phyloP scores from a whole-genome alignment of 106 monocot species.

The Alisma plantagoaquatica region DNA sequence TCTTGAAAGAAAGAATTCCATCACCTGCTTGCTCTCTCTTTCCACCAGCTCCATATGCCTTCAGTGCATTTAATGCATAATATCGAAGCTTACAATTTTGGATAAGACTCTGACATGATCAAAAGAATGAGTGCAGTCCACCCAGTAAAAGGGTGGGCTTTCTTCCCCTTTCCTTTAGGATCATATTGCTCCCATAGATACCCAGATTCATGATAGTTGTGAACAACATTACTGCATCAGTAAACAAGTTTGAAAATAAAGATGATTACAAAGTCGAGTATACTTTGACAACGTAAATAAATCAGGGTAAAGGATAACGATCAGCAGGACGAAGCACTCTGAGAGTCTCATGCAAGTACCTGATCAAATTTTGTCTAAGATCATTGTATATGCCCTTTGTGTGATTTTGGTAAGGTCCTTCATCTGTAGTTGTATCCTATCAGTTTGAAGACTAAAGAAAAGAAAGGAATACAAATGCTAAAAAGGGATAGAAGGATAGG shows the following conservation, averaged over 20 bases:
- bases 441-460: too few relatives aligned
- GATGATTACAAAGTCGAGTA: neutral
- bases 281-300: neutral
- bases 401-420: constrained; percentile 53
- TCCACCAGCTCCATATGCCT: too few relatives aligned
- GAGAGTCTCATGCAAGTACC: constrained; percentile 21
- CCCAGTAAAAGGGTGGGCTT: constrained; percentile 79
- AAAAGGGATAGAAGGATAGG: too few relatives aligned
- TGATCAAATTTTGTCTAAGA: constrained; percentile 74
- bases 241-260: neutral
- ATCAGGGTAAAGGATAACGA: neutral
- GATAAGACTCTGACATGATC: constrained; percentile 83
- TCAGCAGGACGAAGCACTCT: neutral
- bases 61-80: too few relatives aligned
- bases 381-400: constrained; percentile 51
- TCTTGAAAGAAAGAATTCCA: too few relatives aligned
- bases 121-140: constrained; percentile 90
- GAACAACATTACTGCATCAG: constrained; percentile 59
- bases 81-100: constrained; percentile 14
- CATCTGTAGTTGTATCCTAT: constrained; percentile 62
- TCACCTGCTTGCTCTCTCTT: too few relatives aligned
- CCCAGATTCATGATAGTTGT: constrained; percentile 63
- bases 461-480: too few relatives aligned
- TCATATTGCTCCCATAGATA: constrained; percentile 98
- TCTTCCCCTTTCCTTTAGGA: constrained; percentile 80